Evolutionary conservation across 495 filamentous ascomycete species (phyloP).

Genomic region (Daldinia grandis): DNA sequence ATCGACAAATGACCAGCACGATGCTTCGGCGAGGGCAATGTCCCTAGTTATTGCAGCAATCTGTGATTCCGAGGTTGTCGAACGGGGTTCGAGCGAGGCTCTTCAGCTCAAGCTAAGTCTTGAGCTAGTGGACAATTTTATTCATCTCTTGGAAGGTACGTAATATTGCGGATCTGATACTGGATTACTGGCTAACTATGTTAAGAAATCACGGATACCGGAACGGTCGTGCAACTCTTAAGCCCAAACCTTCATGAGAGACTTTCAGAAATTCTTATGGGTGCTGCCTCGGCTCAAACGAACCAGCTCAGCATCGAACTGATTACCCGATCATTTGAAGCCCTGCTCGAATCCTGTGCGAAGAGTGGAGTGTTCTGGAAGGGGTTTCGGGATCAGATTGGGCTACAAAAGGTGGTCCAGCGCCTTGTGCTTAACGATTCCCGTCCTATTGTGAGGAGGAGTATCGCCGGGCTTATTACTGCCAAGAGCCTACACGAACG

Average conservation of each 20-base stretch:
- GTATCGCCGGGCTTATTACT: slow-evolving; percentile 50
- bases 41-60: slow-evolving; percentile 58
- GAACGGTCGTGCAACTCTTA: slow-evolving; percentile 38
- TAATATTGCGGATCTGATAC: background rate
- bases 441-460: slow-evolving; percentile 52
- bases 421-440: slow-evolving; percentile 55
- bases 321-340: slow-evolving; percentile 64
- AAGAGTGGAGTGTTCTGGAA: slow-evolving; percentile 67
- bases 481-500: slow-evolving; percentile 35
- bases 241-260: slow-evolving; percentile 47
- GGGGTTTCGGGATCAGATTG: slow-evolving; percentile 56
- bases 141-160: slow-evolving; percentile 56
- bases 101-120: slow-evolving; percentile 53
- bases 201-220: slow-evolving; percentile 36
- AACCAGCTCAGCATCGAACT: slow-evolving; percentile 51
- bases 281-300: slow-evolving; percentile 35
- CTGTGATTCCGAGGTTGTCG: slow-evolving; percentile 52
- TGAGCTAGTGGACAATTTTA: slow-evolving; percentile 53
- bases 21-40: slow-evolving; percentile 49
- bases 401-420: slow-evolving; percentile 44
- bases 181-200: slow-evolving; percentile 3
- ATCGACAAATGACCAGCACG: slow-evolving; percentile 32
- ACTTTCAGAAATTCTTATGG: slow-evolving; percentile 49
- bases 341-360: slow-evolving; percentile 71
- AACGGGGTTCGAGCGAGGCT: slow-evolving; percentile 49